These are phyloP conservation scores for Chlorella sp. DNA, from an alignment of 139 green algal genomes.

Conservation along the genomic window DNA sequence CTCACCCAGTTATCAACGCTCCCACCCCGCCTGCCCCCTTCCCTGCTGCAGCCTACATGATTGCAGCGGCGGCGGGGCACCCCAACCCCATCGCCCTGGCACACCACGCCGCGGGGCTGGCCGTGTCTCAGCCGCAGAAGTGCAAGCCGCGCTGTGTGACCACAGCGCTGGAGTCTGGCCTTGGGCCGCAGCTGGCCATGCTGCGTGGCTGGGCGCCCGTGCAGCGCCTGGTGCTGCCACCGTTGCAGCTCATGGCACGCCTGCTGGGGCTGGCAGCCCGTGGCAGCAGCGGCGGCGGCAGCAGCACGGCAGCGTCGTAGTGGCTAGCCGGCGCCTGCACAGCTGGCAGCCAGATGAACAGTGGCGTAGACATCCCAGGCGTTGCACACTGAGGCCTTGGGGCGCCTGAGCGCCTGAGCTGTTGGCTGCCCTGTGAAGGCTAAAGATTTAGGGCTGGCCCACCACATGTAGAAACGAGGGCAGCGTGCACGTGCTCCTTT, in stretches of 20 bases:
- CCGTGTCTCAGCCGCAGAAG: slow-evolving; percentile 65
- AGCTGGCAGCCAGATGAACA: too few relatives aligned
- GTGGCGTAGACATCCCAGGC: not conserved
- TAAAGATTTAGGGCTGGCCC: too few relatives aligned
- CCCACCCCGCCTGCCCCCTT: not conserved
- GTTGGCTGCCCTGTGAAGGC: too few relatives aligned
- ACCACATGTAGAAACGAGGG: too few relatives aligned
- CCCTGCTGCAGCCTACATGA: slow-evolving; percentile 74
- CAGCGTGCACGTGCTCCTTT: too few relatives aligned
- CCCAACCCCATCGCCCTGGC: slow-evolving; percentile 50
- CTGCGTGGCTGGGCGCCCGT: not conserved
- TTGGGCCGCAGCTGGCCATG: too few relatives aligned
- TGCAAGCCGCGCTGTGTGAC: slow-evolving; percentile 78
- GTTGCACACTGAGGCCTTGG: not conserved
- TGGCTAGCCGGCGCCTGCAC: too few relatives aligned
- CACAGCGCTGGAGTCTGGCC: not conserved
- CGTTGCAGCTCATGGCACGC: not conserved
- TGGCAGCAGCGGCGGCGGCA: not conserved
- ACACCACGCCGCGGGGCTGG: slow-evolving; percentile 64
- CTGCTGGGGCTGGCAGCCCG: not conserved
- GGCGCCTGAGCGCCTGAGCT: too few relatives aligned
- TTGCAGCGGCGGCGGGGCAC: slow-evolving; percentile 54
- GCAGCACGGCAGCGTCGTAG: not conserved
- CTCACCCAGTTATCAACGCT: not conserved
- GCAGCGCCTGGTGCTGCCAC: not conserved